These are phyloP conservation scores for Solanum lycopersicoides DNA, from an alignment of 257 asterid species.

Conservation along the genomic window DNA sequence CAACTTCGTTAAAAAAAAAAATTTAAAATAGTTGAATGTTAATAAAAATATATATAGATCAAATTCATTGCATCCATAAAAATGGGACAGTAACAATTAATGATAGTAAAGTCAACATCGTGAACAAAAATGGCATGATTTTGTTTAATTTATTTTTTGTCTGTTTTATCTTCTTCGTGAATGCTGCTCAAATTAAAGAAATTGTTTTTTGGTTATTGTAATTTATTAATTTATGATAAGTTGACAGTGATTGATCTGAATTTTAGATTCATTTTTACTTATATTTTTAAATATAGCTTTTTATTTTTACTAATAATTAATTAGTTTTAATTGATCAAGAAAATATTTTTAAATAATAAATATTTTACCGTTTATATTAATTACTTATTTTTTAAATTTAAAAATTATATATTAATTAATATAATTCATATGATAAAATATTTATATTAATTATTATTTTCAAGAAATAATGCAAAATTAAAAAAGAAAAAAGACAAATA, in stretches of 20 bases:
- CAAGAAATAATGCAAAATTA: neutral
- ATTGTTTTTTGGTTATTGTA: neutral
- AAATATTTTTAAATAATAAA: too few relatives aligned
- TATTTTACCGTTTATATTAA: neutral
- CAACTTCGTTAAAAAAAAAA: neutral
- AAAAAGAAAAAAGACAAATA: neutral
- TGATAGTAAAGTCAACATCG: neutral
- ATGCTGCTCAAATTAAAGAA: neutral
- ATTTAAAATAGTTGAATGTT: neutral
- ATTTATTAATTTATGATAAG: neutral
- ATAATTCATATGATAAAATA: neutral
- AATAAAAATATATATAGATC: neutral
- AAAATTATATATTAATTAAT: too few relatives aligned
- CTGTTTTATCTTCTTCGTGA: neutral
- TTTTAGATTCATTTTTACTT: neutral
- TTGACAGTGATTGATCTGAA: neutral
- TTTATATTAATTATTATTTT: neutral
- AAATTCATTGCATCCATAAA: neutral
- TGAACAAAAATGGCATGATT: neutral
- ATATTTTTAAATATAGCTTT: too few relatives aligned
- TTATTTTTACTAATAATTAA: too few relatives aligned
- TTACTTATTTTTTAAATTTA: neutral
- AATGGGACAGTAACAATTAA: neutral
- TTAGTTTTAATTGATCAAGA: neutral
- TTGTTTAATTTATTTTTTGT: neutral